A percentile compares a stretch with the other conserved stretches of the same genome.
These are phyloP conservation scores for Boletus coccyginus DNA, from an alignment of 768 basidiomycete genomes.

Conservation along the genomic window DNA sequence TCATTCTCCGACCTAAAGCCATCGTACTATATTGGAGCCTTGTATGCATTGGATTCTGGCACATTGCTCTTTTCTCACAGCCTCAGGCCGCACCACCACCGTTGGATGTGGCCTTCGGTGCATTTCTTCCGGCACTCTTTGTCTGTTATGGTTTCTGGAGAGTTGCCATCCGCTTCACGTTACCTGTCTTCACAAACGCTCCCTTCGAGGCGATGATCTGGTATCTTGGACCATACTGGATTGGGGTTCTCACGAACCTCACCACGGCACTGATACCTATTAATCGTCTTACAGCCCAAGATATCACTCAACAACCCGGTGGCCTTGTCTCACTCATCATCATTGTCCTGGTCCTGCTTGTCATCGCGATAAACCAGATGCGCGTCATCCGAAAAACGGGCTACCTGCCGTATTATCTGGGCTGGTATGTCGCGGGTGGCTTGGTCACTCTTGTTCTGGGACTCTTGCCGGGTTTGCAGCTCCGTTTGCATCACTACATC, in stretches of 20 bases:
- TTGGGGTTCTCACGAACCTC: conserved; percentile 71
- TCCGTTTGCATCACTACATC: conserved; percentile 84
- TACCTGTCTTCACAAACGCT: conserved; percentile 63
- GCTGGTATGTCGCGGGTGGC: conserved; percentile 71
- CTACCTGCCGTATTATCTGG: conserved; percentile 73
- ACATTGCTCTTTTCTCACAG: conserved; percentile 76
- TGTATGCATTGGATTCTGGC: conserved; percentile 87
- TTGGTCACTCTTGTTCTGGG: conserved; percentile 64
- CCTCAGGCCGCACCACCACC: conserved; percentile 64
- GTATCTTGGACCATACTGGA: conserved; percentile 79
- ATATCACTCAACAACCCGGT: conserved; percentile 62
- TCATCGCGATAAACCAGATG: conserved; percentile 69
- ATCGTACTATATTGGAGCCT: conserved; percentile 72
- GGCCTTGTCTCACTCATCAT: conserved; percentile 68
- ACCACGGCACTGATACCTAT: conserved; percentile 74
- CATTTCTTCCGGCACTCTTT: conserved; percentile 77
- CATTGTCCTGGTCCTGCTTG: conserved; percentile 57
- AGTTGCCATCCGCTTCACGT: conserved; percentile 66
- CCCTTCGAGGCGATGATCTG: conserved; percentile 72
- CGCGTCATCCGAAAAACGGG: conserved; percentile 84
- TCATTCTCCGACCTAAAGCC: conserved; percentile 68
- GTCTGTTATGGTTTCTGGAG: conserved; percentile 80
- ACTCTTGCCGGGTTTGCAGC: conserved; percentile 61
- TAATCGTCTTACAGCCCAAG: conserved; percentile 66
- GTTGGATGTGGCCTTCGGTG: conserved; percentile 67